Evolutionary conservation across 1,139 yeast genomes (phyloP), one percentile per base, ranked within the genome.

Genomic region (Hyphopichia khmerensis): DNA sequence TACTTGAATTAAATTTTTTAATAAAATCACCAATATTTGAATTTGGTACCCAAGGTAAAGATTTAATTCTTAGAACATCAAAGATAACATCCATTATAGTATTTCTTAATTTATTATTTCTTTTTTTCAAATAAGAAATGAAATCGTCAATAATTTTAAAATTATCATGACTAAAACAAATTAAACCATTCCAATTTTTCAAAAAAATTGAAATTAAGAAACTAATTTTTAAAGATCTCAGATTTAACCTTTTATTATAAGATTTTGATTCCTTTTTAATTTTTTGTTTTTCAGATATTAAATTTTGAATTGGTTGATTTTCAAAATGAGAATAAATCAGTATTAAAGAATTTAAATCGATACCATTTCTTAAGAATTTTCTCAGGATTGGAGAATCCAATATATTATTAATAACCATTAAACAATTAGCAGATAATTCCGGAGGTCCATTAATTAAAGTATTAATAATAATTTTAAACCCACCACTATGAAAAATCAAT

Each of bases 171-270:
- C 88, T 75, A 51, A 84, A 78, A 8, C 86, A 78, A 49, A 86
- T 75, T 11, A 90, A 58, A 0, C 99, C 99, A 16, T 87, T 75
- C 81, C 95, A 86, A 38, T 82, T 77, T 47, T 87, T 85, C 40
- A 93, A 63, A 24, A 88, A 64, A 3, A 77, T 61, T 0, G 87
- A 68, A 3, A 91, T 62, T 11, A 88, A 69, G 38, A 78, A 73
- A 0, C 93, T 79, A n/a, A 82, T 68, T 48, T 76, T 77, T 45
- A 84, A 85, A 27, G 88, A 64, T 49, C 73, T 79, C 16, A 23
- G 19, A 3, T 5, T 30, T 17, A 39, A 24, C 13, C 39, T 36
- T 33, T 30, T 34, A 19, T 33, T 37, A 11, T 11, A 21, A 26
- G 36, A 33, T 35, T 33, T 26, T 17, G 11, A 21, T 24, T 39